Percentiles rank a stretch among this genome's conserved stretches.
phyloP scores from a whole-genome alignment of 2,329 filamentous ascomycete genomes.

The Diplodia sapinea region DNA sequence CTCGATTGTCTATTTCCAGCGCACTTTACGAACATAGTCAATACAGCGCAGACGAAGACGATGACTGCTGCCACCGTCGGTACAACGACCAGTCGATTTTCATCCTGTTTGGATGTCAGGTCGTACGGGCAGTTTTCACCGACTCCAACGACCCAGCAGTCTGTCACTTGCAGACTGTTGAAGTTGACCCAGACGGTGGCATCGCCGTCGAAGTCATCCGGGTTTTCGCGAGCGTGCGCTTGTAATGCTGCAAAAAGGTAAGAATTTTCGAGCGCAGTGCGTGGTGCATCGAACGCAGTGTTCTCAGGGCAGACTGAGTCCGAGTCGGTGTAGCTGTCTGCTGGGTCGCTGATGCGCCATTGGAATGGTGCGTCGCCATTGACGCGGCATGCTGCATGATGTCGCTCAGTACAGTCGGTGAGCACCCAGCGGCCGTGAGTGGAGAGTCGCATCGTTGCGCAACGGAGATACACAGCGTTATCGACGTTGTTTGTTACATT shows the following conservation, averaged over 20 bases:
- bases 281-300: conserved; percentile 62
- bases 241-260: conserved; percentile 52
- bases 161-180: conserved; percentile 61
- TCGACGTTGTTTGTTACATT: conserved; percentile 49
- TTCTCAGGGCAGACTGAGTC: conserved; percentile 55
- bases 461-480: conserved; percentile 52
- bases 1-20: conserved; percentile 64
- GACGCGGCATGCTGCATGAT: conserved; percentile 64
- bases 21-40: conserved; percentile 69
- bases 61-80: conserved; percentile 68
- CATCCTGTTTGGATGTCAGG: conserved; percentile 49
- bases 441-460: conserved; percentile 58
- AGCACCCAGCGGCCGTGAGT: conserved; percentile 63
- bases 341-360: conserved; percentile 59
- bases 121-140: conserved; percentile 66
- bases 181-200: conserved; percentile 62
- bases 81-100: conserved; percentile 60
- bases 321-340: conserved; percentile 53
- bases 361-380: conserved; percentile 56
- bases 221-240: conserved; percentile 37
- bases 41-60: conserved; percentile 63
- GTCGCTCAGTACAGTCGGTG: conserved; percentile 59
- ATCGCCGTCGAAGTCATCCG: conserved; percentile 36
- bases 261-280: conserved; percentile 67
- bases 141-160: conserved; percentile 66